Conservation (phyloP, 306 rosid genomes). For the Trifolium fragiferum region DNA sequence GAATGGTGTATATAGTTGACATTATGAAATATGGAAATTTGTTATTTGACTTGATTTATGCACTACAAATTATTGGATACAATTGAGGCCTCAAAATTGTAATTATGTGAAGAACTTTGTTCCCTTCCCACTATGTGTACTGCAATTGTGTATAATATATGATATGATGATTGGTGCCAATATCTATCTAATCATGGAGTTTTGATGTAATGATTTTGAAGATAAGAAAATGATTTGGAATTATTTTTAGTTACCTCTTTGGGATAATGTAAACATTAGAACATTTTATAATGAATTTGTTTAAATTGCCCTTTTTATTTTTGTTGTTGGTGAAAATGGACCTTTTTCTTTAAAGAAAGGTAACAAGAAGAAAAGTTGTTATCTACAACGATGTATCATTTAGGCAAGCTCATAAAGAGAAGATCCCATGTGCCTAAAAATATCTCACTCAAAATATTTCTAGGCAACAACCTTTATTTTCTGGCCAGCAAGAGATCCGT, state of each 20-base stretch:
- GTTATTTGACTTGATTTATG: background rate
- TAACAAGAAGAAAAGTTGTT: background rate
- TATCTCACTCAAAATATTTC: too few relatives aligned
- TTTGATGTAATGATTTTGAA: background rate
- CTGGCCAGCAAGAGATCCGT: too few relatives aligned
- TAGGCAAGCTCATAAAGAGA: background rate
- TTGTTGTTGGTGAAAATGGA: too few relatives aligned
- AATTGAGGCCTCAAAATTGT: background rate
- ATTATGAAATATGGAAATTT: constrained; percentile 30
- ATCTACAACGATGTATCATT: background rate
- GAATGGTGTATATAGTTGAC: constrained; percentile 26
- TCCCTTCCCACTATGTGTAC: constrained; percentile 12
- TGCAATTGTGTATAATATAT: background rate
- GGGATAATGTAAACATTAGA: background rate
- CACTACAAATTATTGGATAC: constrained; percentile 5
- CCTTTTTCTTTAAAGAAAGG: background rate
- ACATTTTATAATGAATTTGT: background rate
- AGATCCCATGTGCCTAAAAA: background rate
- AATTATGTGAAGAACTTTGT: background rate
- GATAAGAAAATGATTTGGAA: background rate
- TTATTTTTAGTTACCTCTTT: background rate
- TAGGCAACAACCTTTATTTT: too few relatives aligned
- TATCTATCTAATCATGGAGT: constrained; percentile 6
- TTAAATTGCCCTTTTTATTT: background rate
- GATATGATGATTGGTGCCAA: background rate